phyloP scores from a whole-genome alignment of 306 rosid species.

The Leucaena leucocephala region DNA sequence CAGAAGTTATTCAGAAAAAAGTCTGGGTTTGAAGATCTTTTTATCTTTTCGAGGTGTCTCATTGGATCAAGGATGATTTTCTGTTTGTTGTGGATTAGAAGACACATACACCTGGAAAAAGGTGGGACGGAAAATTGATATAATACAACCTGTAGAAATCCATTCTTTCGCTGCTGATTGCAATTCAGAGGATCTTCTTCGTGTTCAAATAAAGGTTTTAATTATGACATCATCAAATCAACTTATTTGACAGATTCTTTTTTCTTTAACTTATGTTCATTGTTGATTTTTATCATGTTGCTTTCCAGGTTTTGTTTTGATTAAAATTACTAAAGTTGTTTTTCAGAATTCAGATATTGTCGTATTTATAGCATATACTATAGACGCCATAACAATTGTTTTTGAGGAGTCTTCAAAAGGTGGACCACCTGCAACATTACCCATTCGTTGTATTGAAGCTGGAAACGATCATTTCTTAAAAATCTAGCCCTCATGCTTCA shows the following conservation, averaged over 20 bases:
- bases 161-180: constrained; percentile 89
- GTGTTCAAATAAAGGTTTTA: constrained; percentile 89
- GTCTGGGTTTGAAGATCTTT: constrained; percentile 61
- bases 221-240: constrained; percentile 2
- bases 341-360: constrained; percentile 86
- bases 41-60: constrained; percentile 97
- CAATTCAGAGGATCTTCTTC: constrained; percentile 90
- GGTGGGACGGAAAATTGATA: constrained; percentile 95
- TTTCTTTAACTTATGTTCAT: constrained; percentile 3
- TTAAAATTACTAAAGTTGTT: constrained; percentile 35
- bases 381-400: constrained; percentile 82
- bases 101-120: constrained; percentile 96
- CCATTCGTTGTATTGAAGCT: constrained; percentile 86
- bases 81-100: constrained; percentile 93
- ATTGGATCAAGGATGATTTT: constrained; percentile 91
- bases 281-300: constrained; percentile 4
- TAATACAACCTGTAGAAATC: constrained; percentile 92
- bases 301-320: constrained; percentile 22
- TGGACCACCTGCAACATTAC: constrained; percentile 72
- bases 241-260: constrained; percentile 20
- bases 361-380: constrained; percentile 53
- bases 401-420: constrained; percentile 83
- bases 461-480: constrained; percentile 80
- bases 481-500: constrained; percentile 65
- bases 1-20: constrained; percentile 64